These are phyloP conservation scores for Podaxis sp. DNA, from an alignment of 768 basidiomycete species.

Conservation along the genomic window DNA sequence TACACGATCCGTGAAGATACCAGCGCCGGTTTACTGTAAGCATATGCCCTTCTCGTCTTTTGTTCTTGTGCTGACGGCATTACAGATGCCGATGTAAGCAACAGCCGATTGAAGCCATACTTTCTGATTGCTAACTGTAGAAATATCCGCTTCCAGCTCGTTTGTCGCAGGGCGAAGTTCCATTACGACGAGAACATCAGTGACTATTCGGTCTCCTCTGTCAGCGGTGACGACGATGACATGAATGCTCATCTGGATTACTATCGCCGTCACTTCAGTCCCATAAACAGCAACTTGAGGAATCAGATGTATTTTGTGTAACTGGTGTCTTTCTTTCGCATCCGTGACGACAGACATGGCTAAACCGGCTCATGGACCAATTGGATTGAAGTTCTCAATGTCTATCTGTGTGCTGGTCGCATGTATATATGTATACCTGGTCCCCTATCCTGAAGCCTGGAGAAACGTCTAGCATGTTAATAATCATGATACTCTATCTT, in stretches of 20 bases:
- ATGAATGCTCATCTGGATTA: constrained; percentile 20
- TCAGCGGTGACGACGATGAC: constrained; percentile 25
- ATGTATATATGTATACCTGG: too few species aligned
- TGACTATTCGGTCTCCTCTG: constrained; percentile 32
- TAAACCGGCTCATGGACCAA: too few species aligned
- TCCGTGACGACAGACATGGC: not conserved
- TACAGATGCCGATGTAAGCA: constrained; percentile 13
- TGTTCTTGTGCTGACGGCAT: not conserved
- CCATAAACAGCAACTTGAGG: constrained; percentile 26
- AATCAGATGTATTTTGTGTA: constrained; percentile 32
- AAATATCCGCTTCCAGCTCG: constrained; percentile 33
- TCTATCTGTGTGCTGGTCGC: too few species aligned
- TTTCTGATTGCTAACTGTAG: not conserved
- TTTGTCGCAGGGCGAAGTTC: constrained; percentile 51
- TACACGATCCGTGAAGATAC: constrained; percentile 72
- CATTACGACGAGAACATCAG: constrained; percentile 42
- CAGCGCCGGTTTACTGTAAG: constrained; percentile 72
- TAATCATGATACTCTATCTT: too few species aligned
- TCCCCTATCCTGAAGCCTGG: too few species aligned
- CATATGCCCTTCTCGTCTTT: not conserved
- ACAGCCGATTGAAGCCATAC: not conserved
- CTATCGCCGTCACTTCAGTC: constrained; percentile 32
- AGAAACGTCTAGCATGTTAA: too few species aligned
- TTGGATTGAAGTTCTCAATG: too few species aligned
- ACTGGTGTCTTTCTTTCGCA: not conserved